phyloP scores from a whole-genome alignment of 163 green algal species.

The Prototheca wickerhamii region DNA sequence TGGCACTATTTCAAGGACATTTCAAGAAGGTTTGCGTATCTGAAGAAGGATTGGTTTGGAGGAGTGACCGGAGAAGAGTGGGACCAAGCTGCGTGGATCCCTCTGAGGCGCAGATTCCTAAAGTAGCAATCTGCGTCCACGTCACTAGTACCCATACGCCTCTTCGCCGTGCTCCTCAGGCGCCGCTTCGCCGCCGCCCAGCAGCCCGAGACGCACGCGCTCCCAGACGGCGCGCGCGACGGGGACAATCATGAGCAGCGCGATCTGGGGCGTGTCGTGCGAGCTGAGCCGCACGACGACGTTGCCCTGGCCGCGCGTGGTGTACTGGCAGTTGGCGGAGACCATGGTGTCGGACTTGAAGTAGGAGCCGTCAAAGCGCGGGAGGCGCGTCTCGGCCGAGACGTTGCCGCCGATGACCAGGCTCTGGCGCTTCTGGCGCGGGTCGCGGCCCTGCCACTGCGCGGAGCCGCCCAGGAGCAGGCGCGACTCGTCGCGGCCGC shows the following conservation, averaged over 20 bases:
- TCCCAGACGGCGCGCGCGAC: constrained; percentile 22
- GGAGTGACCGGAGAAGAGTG: no score
- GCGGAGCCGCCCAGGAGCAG: constrained; percentile 22
- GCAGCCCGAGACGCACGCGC: not conserved
- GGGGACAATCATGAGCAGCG: constrained; percentile 19
- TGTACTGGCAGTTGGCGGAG: constrained; percentile 23
- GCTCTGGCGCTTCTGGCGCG: not conserved
- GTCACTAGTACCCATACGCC: no score
- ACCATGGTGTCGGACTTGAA: constrained; percentile 23
- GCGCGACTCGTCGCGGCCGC: constrained; percentile 11
- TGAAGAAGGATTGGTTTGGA: no score
- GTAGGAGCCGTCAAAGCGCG: constrained; percentile 6
- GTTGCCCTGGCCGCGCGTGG: constrained; percentile 29
- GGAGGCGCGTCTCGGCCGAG: constrained; percentile 26
- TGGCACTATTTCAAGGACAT: no score
- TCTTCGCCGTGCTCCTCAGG: no score
- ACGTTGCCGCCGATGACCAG: constrained; percentile 23
- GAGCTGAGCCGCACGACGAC: constrained; percentile 19
- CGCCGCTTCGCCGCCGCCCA: not conserved
- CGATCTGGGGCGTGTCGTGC: constrained; percentile 26
- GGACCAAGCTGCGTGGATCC: no score
- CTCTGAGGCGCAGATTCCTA: no score
- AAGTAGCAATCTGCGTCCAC: no score
- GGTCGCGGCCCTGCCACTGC: constrained; percentile 20
- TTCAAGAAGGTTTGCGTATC: no score